Evolutionary conservation across 2,329 filamentous ascomycete species (phyloP), one percentile per base, ranked within the genome.

Genomic region (Thielaviopsis euricoi): DNA sequence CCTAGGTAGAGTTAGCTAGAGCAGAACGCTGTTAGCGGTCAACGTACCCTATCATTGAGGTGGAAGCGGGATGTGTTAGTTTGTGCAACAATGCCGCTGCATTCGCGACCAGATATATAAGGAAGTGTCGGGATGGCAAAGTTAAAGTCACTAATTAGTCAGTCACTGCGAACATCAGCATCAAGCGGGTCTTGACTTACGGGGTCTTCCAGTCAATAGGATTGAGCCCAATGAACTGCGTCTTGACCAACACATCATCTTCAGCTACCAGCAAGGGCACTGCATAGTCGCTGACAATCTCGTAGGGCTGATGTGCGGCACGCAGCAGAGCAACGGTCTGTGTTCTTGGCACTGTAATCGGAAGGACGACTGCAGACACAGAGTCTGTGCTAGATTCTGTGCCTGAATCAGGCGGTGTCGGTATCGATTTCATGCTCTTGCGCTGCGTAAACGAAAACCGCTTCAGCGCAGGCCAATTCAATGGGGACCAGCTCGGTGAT

Each of bases 141-240:
- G 61, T 82, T 82, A 65, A 78, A 88, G 64, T 85, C 85, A 12
- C 83, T 85, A 37, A 26, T 23, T 3, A 9, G 19, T 33, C 13
- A 33, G 17, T n/a, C 12, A 13, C 17, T 56, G n/a, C 21, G 13
- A n/a, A n/a, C n/a, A n/a, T n/a, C n/a, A n/a, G n/a, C n/a, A n/a
- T n/a, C n/a, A n/a, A n/a, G n/a, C n/a, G n/a, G n/a, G n/a, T n/a
- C n/a, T n/a, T n/a, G n/a, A n/a, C 79, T 63, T 71, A 86, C 83
- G 83, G 81, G 60, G 81, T 77, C 71, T 86, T 86, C 81, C 81
- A 87, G 66, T 87, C 86, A 58, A 89, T 85, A 0, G 86, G 86
- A 64, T 89, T 89, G 43, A 89, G 70, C 0, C 86, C 85, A 63
- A 87, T 82, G 13, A 79, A 78, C 43, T 76, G 71, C 1, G 81